Percentiles rank a stretch among this genome's conserved stretches.
These are phyloP conservation scores for Proliferodiscus dingleyae DNA, from an alignment of 2,329 filamentous ascomycete species.

Conservation along the genomic window DNA sequence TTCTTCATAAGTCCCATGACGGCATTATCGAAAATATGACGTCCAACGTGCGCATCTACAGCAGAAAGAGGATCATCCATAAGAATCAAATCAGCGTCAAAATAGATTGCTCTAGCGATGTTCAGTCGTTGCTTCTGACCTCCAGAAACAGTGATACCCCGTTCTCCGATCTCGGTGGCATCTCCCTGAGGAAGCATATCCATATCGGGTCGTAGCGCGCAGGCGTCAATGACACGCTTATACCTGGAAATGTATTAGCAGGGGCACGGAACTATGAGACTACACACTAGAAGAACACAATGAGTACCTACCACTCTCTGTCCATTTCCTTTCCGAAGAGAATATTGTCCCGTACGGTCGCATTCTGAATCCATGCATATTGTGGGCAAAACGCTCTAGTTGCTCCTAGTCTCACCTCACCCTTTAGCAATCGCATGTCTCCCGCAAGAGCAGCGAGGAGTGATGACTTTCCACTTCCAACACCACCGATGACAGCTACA, in stretches of 20 bases:
- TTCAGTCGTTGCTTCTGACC: constrained; percentile 94
- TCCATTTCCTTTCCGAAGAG: constrained; percentile 79
- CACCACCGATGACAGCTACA: constrained; percentile 80
- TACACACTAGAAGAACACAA: not conserved
- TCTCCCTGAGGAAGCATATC: constrained; percentile 92
- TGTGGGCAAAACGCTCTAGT: constrained; percentile 89
- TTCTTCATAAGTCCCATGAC: constrained; percentile 83
- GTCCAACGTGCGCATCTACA: constrained; percentile 65
- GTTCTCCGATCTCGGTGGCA: constrained; percentile 87
- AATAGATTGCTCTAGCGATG: constrained; percentile 78
- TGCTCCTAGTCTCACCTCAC: constrained; percentile 70
- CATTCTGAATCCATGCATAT: constrained; percentile 97
- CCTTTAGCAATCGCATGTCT: constrained; percentile 82
- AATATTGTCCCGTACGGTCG: constrained; percentile 83
- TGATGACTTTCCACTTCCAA: constrained; percentile 86
- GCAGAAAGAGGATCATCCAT: constrained; percentile 67
- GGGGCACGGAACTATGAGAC: constrained; percentile 40
- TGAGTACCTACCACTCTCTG: constrained; percentile 52
- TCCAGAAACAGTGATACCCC: constrained; percentile 91
- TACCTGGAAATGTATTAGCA: constrained; percentile 41
- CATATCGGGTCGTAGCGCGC: constrained; percentile 77
- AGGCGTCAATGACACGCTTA: constrained; percentile 58
- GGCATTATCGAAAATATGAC: constrained; percentile 85
- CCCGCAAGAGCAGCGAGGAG: constrained; percentile 84
- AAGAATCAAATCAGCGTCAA: constrained; percentile 61